Percentiles rank a stretch among this genome's conserved stretches.
Evolutionary conservation across 192 early-diverging fungal genomes (phyloP).

Genomic region (Glomus cerebriforme): DNA sequence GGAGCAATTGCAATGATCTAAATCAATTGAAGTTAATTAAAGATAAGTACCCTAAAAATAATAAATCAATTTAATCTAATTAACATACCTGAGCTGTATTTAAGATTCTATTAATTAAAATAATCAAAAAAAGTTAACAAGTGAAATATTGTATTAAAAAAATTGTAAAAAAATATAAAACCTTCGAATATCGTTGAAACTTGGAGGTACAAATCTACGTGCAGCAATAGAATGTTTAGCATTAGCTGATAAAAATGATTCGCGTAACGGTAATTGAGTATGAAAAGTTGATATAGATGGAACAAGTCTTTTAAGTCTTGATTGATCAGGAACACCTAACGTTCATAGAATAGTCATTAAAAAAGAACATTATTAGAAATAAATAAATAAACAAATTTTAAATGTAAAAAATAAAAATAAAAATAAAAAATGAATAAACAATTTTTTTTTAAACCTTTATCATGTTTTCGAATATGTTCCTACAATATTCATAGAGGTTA

Average conservation of each 20-base stretch:
- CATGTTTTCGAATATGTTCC: conserved; percentile 54
- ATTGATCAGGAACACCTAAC: conserved; percentile 62
- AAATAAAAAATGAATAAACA: background rate
- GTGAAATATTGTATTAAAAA: background rate
- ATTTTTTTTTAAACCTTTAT: conserved; percentile 36
- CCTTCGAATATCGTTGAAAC: conserved; percentile 89
- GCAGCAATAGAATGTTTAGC: conserved; percentile 67
- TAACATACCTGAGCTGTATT: conserved; percentile 78
- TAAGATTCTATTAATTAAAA: conserved; percentile 57
- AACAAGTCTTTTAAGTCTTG: conserved; percentile 75
- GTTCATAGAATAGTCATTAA: background rate
- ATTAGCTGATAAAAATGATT: conserved; percentile 74
- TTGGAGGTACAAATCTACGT: conserved; percentile 82
- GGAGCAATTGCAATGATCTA: conserved; percentile 68
- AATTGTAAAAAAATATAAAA: conserved; percentile 16
- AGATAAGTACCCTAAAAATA: background rate
- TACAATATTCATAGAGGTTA: background rate
- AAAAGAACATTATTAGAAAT: too few species aligned
- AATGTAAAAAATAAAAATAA: background rate
- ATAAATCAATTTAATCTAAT: background rate
- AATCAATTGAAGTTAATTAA: background rate
- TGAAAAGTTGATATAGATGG: conserved; percentile 85
- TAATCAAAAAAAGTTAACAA: background rate
- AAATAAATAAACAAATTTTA: too few species aligned
- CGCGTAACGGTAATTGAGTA: conserved; percentile 75